Conservation (phyloP, 1,284 basidiomycete species). For the Marasmius fiardii region DNA sequence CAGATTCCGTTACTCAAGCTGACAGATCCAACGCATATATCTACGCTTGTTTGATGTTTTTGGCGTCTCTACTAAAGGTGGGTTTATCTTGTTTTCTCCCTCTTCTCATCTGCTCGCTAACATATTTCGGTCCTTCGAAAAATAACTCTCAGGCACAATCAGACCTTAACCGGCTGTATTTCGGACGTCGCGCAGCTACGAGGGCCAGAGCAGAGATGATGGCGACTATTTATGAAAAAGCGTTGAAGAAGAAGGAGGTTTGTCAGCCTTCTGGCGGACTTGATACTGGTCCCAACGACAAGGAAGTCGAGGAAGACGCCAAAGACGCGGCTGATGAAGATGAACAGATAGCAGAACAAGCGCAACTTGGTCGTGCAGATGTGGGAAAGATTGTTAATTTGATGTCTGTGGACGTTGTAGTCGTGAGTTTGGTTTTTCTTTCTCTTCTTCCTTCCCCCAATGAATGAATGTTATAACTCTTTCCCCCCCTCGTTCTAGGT, state of each 20-base stretch:
- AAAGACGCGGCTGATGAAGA: too few relatives aligned
- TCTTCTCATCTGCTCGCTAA: not conserved
- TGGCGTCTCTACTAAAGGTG: slow-evolving; percentile 53
- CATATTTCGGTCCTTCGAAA: slow-evolving; percentile 6
- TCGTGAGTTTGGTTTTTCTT: slow-evolving; percentile 26
- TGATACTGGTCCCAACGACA: too few relatives aligned
- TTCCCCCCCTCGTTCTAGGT: not conserved
- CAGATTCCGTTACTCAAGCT: slow-evolving; percentile 34
- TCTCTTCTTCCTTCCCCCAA: not conserved
- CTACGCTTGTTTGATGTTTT: slow-evolving; percentile 66
- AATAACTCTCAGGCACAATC: slow-evolving; percentile 43
- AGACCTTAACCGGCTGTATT: slow-evolving; percentile 80
- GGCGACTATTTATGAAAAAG: slow-evolving; percentile 87
- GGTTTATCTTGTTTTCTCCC: not conserved
- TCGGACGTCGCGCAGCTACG: slow-evolving; percentile 66
- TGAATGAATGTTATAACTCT: not conserved
- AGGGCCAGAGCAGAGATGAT: slow-evolving; percentile 74
- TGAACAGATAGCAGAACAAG: slow-evolving; percentile 46
- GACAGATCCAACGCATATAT: slow-evolving; percentile 63
- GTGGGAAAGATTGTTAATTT: slow-evolving; percentile 78
- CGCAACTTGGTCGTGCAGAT: slow-evolving; percentile 69
- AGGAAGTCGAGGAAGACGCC: slow-evolving; percentile 49
- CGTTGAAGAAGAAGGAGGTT: slow-evolving; percentile 83
- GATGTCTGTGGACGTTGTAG: slow-evolving; percentile 69
- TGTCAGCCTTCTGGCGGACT: too few relatives aligned